phyloP scores from a whole-genome alignment of 345 rosid species.

The Camelina laxa region DNA sequence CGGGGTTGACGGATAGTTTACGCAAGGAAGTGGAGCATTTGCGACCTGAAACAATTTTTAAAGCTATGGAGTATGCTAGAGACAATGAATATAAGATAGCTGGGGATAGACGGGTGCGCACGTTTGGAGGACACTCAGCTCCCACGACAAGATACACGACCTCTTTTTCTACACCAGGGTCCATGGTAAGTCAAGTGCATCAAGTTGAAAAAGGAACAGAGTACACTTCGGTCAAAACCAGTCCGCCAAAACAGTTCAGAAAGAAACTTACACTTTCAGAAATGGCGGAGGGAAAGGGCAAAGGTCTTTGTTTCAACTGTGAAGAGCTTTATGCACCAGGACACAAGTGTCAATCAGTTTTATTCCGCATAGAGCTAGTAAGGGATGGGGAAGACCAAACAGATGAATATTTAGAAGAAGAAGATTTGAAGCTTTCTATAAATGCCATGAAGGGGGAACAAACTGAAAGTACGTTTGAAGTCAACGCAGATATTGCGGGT shows the following conservation, averaged over 20 bases:
- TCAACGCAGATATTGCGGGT: too few relatives aligned
- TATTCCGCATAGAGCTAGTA: too few relatives aligned
- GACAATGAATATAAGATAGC: background rate
- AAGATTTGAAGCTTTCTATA: too few relatives aligned
- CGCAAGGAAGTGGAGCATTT: background rate
- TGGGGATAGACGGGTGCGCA: background rate
- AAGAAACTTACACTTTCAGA: background rate
- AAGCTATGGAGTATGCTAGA: background rate
- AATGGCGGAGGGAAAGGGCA: background rate
- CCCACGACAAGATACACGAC: background rate
- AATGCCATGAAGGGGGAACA: too few relatives aligned
- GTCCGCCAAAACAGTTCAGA: background rate
- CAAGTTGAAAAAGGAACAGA: background rate
- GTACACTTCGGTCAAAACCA: too few relatives aligned
- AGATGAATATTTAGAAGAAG: too few relatives aligned
- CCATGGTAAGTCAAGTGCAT: too few relatives aligned
- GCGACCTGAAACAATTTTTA: too few relatives aligned
- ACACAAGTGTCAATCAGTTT: too few relatives aligned
- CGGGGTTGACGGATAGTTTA: background rate
- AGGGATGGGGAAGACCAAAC: too few relatives aligned
- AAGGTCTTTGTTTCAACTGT: background rate
- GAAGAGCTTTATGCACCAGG: too few relatives aligned
- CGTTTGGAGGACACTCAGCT: background rate
- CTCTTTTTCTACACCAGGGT: background rate
- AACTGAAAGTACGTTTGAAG: too few relatives aligned